Base-by-base conservation (phyloP, 202 grass and related monocot species). In the Bolboschoenoplectus hybrid region DNA sequence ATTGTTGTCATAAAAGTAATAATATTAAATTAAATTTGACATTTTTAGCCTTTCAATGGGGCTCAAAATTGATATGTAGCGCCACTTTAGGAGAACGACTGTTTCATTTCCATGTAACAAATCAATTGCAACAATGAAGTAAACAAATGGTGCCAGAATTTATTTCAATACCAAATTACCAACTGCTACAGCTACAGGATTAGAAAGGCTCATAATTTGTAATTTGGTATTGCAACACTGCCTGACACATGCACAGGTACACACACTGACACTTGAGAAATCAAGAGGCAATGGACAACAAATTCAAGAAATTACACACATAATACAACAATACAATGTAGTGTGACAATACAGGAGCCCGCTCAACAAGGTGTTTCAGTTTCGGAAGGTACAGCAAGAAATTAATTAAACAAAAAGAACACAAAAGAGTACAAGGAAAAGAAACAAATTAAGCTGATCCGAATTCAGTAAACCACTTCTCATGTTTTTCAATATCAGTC, bases 401-500 rank as follows among this genome's bases (percentile, higher is more conserved):
- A 20, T 74, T 49, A 74, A 74, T 69, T 2, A 74, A 49, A 38
- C n/a, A 0, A 46, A 46, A 16, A 69, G 13, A 69, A 69, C 35
- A 55, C 5, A 79, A 16, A 40, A 39, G 17, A 78, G 10, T 56
- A 78, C 34, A 36, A 78, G 26, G 3, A 58, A 8, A 16, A 38
- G 7, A 80, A 80, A 60, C 26, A n/a, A 41, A 80, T 40, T 80
- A 96, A 34, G 97, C 90, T 1, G 97, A 99, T n/a, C 97, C 97
- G 75, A 99, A 99, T 86, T 96, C 93, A n/a, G 90, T 46, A 87
- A 96, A 91, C 97, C 97, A 99, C 85, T 99, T 99, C 86, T 99
- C 97, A 19, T 99, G 97, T 11, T 91, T 91, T 73, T 99, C 97
- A 41, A 99, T 99, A 81, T 96, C 97, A 6, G 88, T 56, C 0